These are phyloP conservation scores for Rhizophagus sp. DNA, from an alignment of 192 early-diverging fungal genomes.

Conservation along the genomic window DNA sequence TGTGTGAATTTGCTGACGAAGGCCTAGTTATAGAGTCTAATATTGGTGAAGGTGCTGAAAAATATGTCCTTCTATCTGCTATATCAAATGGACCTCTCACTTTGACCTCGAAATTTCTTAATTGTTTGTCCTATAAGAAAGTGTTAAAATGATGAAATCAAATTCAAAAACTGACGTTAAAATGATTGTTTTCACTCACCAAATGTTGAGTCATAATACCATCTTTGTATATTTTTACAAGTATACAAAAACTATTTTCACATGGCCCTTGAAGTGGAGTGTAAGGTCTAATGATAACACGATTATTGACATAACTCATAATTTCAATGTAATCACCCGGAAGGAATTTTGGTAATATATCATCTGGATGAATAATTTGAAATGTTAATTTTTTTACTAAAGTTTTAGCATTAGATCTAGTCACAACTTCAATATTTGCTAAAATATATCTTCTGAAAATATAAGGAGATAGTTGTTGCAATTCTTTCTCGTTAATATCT, in stretches of 20 bases:
- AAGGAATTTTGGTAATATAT: constrained; percentile 10
- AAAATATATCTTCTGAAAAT: constrained; percentile 24
- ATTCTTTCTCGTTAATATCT: background rate
- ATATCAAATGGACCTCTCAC: constrained; percentile 30
- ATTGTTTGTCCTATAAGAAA: constrained; percentile 22
- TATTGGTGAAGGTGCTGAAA: background rate
- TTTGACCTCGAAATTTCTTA: constrained; percentile 16
- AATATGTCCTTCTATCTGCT: background rate
- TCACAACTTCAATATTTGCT: constrained; percentile 7
- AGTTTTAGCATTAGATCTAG: background rate
- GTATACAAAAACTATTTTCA: constrained; percentile 1
- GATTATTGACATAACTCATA: background rate
- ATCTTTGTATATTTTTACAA: constrained; percentile 16
- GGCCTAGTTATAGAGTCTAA: background rate
- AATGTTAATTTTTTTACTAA: constrained; percentile 21
- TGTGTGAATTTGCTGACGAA: background rate
- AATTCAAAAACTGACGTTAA: background rate
- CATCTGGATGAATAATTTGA: background rate
- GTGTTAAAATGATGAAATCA: background rate
- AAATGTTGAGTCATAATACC: constrained; percentile 17
- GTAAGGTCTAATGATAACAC: constrained; percentile 8
- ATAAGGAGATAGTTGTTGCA: background rate
- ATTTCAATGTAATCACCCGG: constrained; percentile 31
- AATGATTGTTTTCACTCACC: background rate
- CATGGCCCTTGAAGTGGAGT: background rate